Evolutionary conservation across 129 eudicot genomes (phyloP).

Genomic region (Pseudognaphalium luteoalbum): DNA sequence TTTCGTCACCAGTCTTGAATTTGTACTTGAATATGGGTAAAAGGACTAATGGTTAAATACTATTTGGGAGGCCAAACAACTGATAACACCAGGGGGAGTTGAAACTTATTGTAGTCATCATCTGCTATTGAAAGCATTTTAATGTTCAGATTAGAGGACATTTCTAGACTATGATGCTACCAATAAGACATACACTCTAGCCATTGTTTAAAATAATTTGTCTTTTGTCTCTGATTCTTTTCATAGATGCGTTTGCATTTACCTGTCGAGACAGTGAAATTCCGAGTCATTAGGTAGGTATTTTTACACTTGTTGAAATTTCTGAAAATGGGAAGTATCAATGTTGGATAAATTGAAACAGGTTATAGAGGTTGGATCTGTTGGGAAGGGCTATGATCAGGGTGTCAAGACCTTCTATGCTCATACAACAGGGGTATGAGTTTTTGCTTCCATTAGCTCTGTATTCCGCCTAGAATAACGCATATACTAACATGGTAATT

Average conservation of each 20-base stretch:
- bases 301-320: conserved; percentile 2
- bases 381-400: conserved; percentile 70
- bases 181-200: not conserved
- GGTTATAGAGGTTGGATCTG: conserved; percentile 96
- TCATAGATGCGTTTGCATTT: conserved; percentile 4
- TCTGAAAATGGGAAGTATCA: conserved; percentile 4
- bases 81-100: not conserved
- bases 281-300: not conserved
- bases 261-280: not conserved
- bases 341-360: conserved; percentile 34
- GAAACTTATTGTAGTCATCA: too few relatives aligned
- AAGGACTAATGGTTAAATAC: conserved; percentile 3
- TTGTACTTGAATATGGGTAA: not conserved
- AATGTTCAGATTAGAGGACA: conserved; percentile 3
- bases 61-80: conserved; percentile 5
- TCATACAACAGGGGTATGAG: conserved; percentile 77
- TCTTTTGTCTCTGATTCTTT: not conserved
- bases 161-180: conserved; percentile 4
- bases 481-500: not conserved
- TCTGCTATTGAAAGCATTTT: conserved; percentile 1
- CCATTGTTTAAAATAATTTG: not conserved
- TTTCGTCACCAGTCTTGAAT: conserved; percentile 11
- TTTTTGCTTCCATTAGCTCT: not conserved
- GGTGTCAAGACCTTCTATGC: conserved; percentile 69
- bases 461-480: conserved; percentile 8